Evolutionary conservation across 2,329 filamentous ascomycete genomes (phyloP).

Genomic region (Fusarium robinianum): DNA sequence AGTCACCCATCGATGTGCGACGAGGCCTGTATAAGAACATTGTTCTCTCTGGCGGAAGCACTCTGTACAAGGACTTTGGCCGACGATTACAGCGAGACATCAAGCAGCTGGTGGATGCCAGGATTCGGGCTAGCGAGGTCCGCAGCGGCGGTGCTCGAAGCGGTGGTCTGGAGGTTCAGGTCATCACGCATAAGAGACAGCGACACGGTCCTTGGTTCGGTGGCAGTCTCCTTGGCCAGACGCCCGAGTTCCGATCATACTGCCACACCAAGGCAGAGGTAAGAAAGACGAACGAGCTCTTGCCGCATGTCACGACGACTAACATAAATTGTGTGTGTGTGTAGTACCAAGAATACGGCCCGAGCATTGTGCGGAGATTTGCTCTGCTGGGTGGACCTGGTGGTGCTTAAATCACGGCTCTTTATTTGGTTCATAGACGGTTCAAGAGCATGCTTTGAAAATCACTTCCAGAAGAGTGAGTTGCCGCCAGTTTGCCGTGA

Average conservation of each 20-base stretch:
- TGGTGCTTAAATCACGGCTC: slow-evolving; percentile 59
- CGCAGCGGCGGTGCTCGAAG: slow-evolving; percentile 90
- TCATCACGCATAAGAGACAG: slow-evolving; percentile 97
- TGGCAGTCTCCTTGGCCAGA: slow-evolving; percentile 93
- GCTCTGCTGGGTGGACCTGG: slow-evolving; percentile 91
- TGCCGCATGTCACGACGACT: neutral
- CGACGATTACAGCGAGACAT: slow-evolving; percentile 96
- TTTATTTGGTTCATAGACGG: slow-evolving; percentile 20
- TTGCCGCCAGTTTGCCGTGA: neutral
- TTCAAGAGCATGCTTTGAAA: slow-evolving; percentile 20
- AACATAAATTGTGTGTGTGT: neutral
- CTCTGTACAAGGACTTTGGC: slow-evolving; percentile 98
- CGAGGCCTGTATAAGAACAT: slow-evolving; percentile 99
- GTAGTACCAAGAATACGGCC: slow-evolving; percentile 93
- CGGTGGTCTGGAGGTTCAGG: slow-evolving; percentile 93
- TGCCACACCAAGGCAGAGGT: slow-evolving; percentile 90
- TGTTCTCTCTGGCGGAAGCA: slow-evolving; percentile 94
- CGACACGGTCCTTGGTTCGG: slow-evolving; percentile 98
- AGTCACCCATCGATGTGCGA: slow-evolving; percentile 95
- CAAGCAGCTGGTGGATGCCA: slow-evolving; percentile 89
- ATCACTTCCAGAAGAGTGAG: slow-evolving; percentile 8
- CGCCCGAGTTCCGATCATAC: slow-evolving; percentile 97
- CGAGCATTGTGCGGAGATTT: slow-evolving; percentile 93
- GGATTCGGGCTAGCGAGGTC: slow-evolving; percentile 90
- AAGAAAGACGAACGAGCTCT: slow-evolving; percentile 33